Evolutionary conservation across 1,284 basidiomycete genomes (phyloP).

Genomic region (Puccinia coronata): DNA sequence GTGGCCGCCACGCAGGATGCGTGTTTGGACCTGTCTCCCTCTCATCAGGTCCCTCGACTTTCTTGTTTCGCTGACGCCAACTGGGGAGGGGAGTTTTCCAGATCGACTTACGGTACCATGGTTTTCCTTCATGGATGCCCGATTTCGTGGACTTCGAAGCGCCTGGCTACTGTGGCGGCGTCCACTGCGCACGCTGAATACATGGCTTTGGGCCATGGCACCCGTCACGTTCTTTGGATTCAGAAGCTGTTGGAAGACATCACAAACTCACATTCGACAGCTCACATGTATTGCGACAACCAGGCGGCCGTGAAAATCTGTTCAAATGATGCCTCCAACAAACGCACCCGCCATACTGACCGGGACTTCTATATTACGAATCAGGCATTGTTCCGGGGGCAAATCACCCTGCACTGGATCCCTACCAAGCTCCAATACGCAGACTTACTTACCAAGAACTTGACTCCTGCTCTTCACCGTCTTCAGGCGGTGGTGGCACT

Average conservation of each 20-base stretch:
- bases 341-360: background rate
- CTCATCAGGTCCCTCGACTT: background rate
- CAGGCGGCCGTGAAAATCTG: background rate
- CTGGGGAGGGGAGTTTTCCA: too few species aligned
- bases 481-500: background rate
- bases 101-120: too few species aligned
- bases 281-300: slow-evolving; percentile 2
- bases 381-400: too few species aligned
- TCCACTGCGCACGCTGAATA: too few species aligned
- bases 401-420: background rate
- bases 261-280: background rate
- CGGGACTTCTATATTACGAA: slow-evolving; percentile 20
- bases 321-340: background rate
- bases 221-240: background rate
- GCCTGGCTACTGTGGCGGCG: too few species aligned
- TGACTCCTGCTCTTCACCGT: background rate
- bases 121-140: too few species aligned
- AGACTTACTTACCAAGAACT: slow-evolving; percentile 3
- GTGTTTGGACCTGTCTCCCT: background rate
- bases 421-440: background rate
- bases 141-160: too few species aligned
- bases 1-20: background rate
- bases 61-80: slow-evolving; percentile 15
- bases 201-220: too few species aligned
- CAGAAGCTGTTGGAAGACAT: background rate